Evolutionary conservation across 257 asterid species (phyloP), one percentile per base, ranked within the genome.

Genomic region (Salvia splendens): DNA sequence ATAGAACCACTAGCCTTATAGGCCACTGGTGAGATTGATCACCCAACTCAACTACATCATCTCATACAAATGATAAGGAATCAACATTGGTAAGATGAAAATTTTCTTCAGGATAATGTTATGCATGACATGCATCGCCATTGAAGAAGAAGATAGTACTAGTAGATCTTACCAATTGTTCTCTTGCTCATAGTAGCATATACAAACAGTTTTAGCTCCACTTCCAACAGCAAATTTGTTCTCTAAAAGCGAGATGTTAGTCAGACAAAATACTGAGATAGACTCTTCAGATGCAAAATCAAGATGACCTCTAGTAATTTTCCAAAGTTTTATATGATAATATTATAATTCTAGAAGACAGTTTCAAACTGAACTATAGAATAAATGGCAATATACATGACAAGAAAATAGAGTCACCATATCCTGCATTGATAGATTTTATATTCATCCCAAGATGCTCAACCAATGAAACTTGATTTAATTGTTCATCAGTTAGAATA

Each of bases 151-250:
- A 71, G 64, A 50, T n/a, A 53, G 20, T 62, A 68, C 12, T n/a
- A 69, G 45, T 61, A 69, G 72, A 64, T 71, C 70, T 75, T 87
- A 91, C 99, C 96, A 94, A 85, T 94, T 91, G 79, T 94, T 94
- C 78, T 94, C 99, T 83, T 91, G 97, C 83, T 94, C 97, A 50
- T 94, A 94, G 87, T 94, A 94, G 88, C 99, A 94, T 78, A 94
- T 70, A 69, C 99, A 94, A 70, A 94, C 97, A 81, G 97, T 91
- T 85, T 90, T 94, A 71, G 99, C 99, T 71, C 99, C 99, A 80
- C 99, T 94, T 84, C 99, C 99, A 77, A 94, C 99, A 68, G 97
- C 97, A 79, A 94, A 94, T 84, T 94, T 94, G 85, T 94, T 94
- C 75, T 91, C 99, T 94, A 87, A 63, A 76, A 74, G 64, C 45